These are phyloP conservation scores for Mucor indicus DNA, from an alignment of 371 early-diverging fungal genomes.

Conservation along the genomic window DNA sequence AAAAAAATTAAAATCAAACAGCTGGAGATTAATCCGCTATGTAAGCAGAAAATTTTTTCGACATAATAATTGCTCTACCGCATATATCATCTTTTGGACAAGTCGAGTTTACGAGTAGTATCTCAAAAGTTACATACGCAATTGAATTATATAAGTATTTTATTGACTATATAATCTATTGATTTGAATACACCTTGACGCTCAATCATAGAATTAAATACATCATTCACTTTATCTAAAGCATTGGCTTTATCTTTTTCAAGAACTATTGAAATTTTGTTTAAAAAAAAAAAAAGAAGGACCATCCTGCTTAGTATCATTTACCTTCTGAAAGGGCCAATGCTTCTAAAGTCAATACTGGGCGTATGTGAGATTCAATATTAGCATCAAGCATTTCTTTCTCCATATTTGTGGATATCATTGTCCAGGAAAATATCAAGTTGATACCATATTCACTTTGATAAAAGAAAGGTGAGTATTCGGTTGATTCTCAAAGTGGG, in stretches of 20 bases:
- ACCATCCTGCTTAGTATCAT: neutral
- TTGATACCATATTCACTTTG: constrained; percentile 1
- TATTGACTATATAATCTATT: too few relatives aligned
- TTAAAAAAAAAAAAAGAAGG: neutral
- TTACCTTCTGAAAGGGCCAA: constrained; percentile 2
- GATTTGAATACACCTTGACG: constrained; percentile 4
- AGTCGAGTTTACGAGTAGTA: too few relatives aligned
- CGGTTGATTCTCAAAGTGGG: too few relatives aligned
- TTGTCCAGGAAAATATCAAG: constrained; percentile 20
- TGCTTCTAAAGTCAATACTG: constrained; percentile 3
- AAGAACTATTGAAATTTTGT: neutral
- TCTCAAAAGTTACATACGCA: too few relatives aligned
- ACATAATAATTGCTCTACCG: too few relatives aligned
- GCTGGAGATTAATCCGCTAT: too few relatives aligned
- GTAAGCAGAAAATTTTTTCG: neutral
- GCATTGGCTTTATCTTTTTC: neutral
- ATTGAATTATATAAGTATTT: too few relatives aligned
- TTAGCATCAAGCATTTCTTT: constrained; percentile 7
- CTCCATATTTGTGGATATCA: neutral
- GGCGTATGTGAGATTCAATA: constrained; percentile 2
- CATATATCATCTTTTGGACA: too few relatives aligned
- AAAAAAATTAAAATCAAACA: neutral
- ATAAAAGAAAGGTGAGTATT: neutral
- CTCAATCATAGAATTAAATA: neutral
- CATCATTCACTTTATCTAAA: constrained; percentile 3